Evolutionary conservation across 2,329 filamentous ascomycete species (phyloP).

Genomic region (Exutisphaerella laricina): DNA sequence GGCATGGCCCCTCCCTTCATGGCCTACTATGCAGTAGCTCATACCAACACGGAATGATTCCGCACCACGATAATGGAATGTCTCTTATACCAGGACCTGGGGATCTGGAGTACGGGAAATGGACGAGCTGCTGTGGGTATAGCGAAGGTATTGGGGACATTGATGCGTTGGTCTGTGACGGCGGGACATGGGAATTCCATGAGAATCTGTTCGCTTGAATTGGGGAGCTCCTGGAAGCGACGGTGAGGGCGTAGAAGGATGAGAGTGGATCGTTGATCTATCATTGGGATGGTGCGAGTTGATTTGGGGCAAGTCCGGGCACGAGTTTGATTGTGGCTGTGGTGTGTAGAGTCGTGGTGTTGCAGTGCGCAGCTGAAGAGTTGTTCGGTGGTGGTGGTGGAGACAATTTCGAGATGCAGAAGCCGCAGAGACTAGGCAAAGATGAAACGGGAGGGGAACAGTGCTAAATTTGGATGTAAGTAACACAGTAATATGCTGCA

Average conservation of each 20-base stretch:
- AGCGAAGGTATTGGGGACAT: conserved; percentile 43
- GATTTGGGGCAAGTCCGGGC: conserved; percentile 6
- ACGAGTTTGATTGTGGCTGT: background rate
- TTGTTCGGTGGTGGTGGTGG: background rate
- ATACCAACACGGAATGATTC: conserved; percentile 33
- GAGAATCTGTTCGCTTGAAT: conserved; percentile 32
- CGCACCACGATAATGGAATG: conserved; percentile 39
- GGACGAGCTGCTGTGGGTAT: conserved; percentile 47
- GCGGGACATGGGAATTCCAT: conserved; percentile 9
- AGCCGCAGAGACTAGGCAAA: background rate
- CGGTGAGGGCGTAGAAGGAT: conserved; percentile 27
- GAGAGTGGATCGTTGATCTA: conserved; percentile 26
- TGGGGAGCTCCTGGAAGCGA: conserved; percentile 36
- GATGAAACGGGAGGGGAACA: background rate
- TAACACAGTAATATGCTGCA: conserved; percentile 31
- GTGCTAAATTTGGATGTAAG: conserved; percentile 9
- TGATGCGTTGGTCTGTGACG: conserved; percentile 18
- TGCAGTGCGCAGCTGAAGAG: background rate
- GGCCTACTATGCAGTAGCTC: conserved; percentile 42
- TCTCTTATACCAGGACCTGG: conserved; percentile 39
- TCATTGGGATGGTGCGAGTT: conserved; percentile 5
- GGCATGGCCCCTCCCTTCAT: conserved; percentile 48
- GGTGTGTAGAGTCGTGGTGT: conserved; percentile 3
- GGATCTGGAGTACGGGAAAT: conserved; percentile 46
- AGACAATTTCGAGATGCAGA: background rate